Evolutionary conservation across 2,329 filamentous ascomycete species (phyloP), one percentile per base, ranked within the genome.

Genomic region (Colletotrichum sidae): DNA sequence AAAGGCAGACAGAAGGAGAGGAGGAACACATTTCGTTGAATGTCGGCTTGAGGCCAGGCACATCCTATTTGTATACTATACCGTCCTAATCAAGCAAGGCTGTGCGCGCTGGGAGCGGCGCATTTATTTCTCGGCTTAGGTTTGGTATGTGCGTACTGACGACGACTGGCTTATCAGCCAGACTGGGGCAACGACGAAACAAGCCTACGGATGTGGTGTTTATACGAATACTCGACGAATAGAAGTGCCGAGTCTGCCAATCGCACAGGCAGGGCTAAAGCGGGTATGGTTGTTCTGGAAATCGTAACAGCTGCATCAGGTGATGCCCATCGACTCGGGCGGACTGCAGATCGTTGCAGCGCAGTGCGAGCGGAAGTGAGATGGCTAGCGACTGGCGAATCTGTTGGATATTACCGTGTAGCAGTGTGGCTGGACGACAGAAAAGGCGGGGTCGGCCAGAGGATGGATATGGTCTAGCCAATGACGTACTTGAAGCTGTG

Each of bases 71-170:
- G 57, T 61, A 61, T 37, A 50, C 47, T 66, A 66, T 52, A 57
- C 53, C 47, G 58, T 63, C 49, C 57, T 63, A 66, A 66, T 66
- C 11, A 56, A n/a, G 57, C 52, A 54, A 66, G 53, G 59, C 45
- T 62, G 34, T 62, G 62, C 47, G 33, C 60, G 63, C 63, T 66
- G 33, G 52, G 57, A 42, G 63, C 58, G 42, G 58, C 15, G 45
- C 58, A 66, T 66, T 55, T 62, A 42, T 49, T 66, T 66, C 52
- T 66, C 51, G 46, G 4, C n/a, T 58, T 39, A 51, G 12, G 38
- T 44, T 7, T 51, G 25, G 25, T 25, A 5, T 25, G 25, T 25
- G 25, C 25, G 25, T 25, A 25, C 25, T 25, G 25, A 5, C 25
- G 25, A 25, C 4, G 25, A 25, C 25, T 25, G 25, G 25, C 25